A percentile compares a stretch with the other conserved stretches of the same genome.
Conservation (phyloP, 2,329 filamentous ascomycete genomes). For the Nemania sp. region DNA sequence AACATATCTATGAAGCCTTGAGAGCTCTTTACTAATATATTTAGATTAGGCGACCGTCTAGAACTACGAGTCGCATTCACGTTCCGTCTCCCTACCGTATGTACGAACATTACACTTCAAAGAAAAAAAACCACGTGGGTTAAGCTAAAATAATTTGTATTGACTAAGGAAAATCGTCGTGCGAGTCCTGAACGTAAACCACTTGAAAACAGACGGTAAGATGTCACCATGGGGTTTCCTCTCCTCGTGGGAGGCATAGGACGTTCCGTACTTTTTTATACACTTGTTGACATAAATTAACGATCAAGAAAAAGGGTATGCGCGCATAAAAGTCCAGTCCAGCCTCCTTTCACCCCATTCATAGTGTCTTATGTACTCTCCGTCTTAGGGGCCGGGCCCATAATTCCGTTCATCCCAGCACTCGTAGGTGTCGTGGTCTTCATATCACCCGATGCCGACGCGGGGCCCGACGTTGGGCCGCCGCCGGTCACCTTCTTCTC, state of each 20-base stretch:
- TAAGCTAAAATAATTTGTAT: constrained; percentile 1
- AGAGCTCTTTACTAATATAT: no score
- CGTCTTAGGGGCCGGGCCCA: constrained; percentile 60
- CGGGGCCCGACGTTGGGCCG: constrained; percentile 57
- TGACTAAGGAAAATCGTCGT: constrained; percentile 1
- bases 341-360: constrained; percentile 30
- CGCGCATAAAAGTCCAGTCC: constrained; percentile 36
- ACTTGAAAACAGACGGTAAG: constrained; percentile 29
- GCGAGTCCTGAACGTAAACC: constrained; percentile 31
- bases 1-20: no score
- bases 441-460: constrained; percentile 62
- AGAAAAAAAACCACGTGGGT: neutral
- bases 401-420: constrained; percentile 61
- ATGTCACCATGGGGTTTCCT: constrained; percentile 34
- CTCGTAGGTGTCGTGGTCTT: constrained; percentile 66
- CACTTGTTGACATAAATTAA: constrained; percentile 36
- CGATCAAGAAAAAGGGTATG: constrained; percentile 45
- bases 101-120: neutral
- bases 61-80: no score
- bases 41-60: no score
- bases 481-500: constrained; percentile 70
- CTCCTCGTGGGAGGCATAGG: constrained; percentile 40
- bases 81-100: neutral
- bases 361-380: constrained; percentile 52
- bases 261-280: constrained; percentile 40